Conservation (phyloP, 495 filamentous ascomycete species). For the Penicillium longicatenatum region DNA sequence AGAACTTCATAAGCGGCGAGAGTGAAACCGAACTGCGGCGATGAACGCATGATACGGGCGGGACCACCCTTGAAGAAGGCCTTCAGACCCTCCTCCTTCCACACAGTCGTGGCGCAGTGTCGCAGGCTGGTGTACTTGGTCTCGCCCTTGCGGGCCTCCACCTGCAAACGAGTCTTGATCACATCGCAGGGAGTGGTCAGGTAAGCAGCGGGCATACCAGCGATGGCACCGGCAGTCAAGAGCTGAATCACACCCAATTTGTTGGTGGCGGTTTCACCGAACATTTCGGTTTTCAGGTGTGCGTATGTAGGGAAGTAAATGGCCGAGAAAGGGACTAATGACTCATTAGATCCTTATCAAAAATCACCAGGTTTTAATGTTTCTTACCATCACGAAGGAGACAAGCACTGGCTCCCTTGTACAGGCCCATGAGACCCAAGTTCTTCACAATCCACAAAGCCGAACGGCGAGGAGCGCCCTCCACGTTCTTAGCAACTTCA, state of each 20-base stretch:
- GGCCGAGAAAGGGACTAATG: slow-evolving; percentile 83
- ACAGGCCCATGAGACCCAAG: slow-evolving; percentile 90
- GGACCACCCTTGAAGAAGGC: slow-evolving; percentile 99
- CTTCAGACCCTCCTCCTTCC: slow-evolving; percentile 85
- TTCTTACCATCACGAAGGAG: slow-evolving; percentile 74
- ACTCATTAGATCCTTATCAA: slow-evolving; percentile 17
- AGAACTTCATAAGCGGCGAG: slow-evolving; percentile 92
- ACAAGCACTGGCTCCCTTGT: slow-evolving; percentile 97
- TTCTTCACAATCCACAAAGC: slow-evolving; percentile 98
- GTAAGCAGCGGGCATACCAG: slow-evolving; percentile 98
- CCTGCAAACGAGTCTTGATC: slow-evolving; percentile 97
- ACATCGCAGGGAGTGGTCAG: slow-evolving; percentile 97
- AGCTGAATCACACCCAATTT: slow-evolving; percentile 92
- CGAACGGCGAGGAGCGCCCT: slow-evolving; percentile 80
- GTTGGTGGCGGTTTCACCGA: slow-evolving; percentile 87
- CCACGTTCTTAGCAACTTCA: slow-evolving; percentile 86
- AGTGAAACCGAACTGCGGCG: slow-evolving; percentile 97
- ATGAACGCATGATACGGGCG: slow-evolving; percentile 89
- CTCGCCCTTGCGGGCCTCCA: slow-evolving; percentile 95
- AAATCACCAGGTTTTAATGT: not conserved
- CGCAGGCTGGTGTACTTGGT: slow-evolving; percentile 81
- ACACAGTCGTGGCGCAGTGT: slow-evolving; percentile 81
- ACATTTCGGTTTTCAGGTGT: slow-evolving; percentile 90
- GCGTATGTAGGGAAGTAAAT: slow-evolving; percentile 98
- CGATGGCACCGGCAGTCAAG: slow-evolving; percentile 91